Evolutionary conservation across 2,329 filamentous ascomycete genomes (phyloP), one percentile per base, ranked within the genome.

Genomic region (Domatiomyces catenatus): DNA sequence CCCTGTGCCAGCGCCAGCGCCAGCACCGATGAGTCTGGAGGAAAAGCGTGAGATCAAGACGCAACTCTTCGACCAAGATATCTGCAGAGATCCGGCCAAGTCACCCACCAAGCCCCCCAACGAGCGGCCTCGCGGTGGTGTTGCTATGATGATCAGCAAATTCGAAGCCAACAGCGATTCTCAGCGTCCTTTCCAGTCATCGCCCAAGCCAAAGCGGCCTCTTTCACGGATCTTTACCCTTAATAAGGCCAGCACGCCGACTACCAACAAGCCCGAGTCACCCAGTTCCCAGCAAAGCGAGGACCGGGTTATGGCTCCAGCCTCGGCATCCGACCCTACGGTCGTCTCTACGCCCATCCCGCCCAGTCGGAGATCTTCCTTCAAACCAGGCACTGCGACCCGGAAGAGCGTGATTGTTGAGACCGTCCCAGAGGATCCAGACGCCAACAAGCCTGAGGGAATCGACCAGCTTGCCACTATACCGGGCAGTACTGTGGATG

Each of bases 311-410:
- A 39, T 8, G 15, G 10, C 8, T 39, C 8, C 15, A 4, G 32
- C 32, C 32, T 39, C 10, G 12, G 3, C 32, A 39, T 39, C 32
- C 15, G 32, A 39, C 32, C 15, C 32, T 15, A 15, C 15, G 32
- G 10, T 39, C 10, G 8, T 12, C 32, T 39, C 32, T 39, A 10
- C 12, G 15, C 15, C 32, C 8, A 15, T 39, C 15, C 32, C 32
- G 32, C 12, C 32, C 8, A 39, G 10, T 15, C 57, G 56, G 17
- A 51, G 56, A 47, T 46, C 58, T 18, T 58, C 56, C 17, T 60
- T 57, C 48, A 52, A 53, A 1, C 58, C 58, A 44, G 58, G 58
- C 8, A 51, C 52, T 8, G 58, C 58, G 32, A 60, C 58, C 4
- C 57, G 58, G 46, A 56, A 55, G 43, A 50, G 44, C 24, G 20